Conservation (phyloP, 495 filamentous ascomycete genomes). For the Cladorrhinum samala region DNA sequence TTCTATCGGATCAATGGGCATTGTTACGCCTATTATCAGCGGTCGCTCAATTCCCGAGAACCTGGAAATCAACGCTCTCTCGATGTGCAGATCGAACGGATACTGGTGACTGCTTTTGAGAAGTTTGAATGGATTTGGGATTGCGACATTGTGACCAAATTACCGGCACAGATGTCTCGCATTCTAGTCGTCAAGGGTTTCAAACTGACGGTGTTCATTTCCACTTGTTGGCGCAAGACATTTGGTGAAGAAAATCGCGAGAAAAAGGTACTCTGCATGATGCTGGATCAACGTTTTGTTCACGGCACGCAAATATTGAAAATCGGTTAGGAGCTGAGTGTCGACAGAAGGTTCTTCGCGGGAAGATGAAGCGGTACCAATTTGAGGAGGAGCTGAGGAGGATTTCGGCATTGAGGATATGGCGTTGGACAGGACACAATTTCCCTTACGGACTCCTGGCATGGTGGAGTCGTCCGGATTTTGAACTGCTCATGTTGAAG, state of each 20-base stretch:
- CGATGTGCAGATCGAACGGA: conserved; percentile 29
- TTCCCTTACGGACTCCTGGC: conserved; percentile 49
- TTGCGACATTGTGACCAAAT: conserved; percentile 55
- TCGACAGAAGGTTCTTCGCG: conserved; percentile 44
- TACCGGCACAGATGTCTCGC: conserved; percentile 40
- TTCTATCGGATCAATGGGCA: conserved; percentile 30
- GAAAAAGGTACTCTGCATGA: conserved; percentile 40
- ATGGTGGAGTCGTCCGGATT: conserved; percentile 28
- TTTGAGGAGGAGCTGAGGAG: conserved; percentile 53
- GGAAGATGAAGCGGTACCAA: conserved; percentile 51
- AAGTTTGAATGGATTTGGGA: conserved; percentile 64
- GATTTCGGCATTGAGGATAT: conserved; percentile 53
- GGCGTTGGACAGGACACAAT: conserved; percentile 60
- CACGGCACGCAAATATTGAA: conserved; percentile 53
- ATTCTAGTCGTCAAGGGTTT: conserved; percentile 52
- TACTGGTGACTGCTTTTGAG: conserved; percentile 43
- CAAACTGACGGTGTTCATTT: conserved; percentile 60
- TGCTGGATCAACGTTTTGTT: conserved; percentile 50
- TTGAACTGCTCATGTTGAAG: conserved; percentile 24
- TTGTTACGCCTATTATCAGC: conserved; percentile 33
- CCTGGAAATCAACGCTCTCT: conserved; percentile 29
- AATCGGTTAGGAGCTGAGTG: conserved; percentile 51
- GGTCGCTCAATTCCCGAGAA: conserved; percentile 49
- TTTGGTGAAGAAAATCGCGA: too few relatives aligned
- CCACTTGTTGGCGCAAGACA: conserved; percentile 62